Evolutionary conservation across 352 stramenopile species (phyloP).

Genomic region (Phytophthora ohioensis): DNA sequence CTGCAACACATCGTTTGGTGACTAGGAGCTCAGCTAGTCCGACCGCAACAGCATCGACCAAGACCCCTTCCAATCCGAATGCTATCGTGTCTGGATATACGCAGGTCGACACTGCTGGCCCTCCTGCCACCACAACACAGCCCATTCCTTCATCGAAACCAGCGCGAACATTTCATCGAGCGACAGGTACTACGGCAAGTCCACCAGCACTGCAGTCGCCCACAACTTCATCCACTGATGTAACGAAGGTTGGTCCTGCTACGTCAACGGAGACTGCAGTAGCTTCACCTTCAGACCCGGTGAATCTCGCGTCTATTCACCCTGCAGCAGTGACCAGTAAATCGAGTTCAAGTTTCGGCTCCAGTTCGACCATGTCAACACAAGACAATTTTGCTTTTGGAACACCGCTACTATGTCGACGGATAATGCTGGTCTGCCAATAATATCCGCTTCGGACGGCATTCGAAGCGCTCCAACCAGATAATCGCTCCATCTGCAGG

Average conservation of each 20-base stretch:
- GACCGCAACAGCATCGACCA: not conserved
- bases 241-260: not conserved
- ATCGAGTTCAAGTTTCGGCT: not conserved
- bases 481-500: too few species aligned
- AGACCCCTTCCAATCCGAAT: too few species aligned
- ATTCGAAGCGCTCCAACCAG: not conserved
- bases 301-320: not conserved
- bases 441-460: not conserved
- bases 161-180: too few species aligned
- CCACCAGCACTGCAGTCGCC: not conserved
- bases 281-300: not conserved
- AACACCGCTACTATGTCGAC: not conserved
- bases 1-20: not conserved
- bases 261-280: not conserved
- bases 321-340: not conserved
- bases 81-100: too few species aligned
- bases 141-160: too few species aligned
- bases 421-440: not conserved
- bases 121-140: not conserved
- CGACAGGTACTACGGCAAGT: too few species aligned
- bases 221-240: not conserved
- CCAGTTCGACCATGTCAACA: not conserved
- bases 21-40: not conserved
- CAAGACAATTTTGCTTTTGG: not conserved
- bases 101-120: not conserved